Evolutionary conservation across 306 rosid genomes (phyloP), one percentile per base, ranked within the genome.

Genomic region (Ziziphus jujuba): DNA sequence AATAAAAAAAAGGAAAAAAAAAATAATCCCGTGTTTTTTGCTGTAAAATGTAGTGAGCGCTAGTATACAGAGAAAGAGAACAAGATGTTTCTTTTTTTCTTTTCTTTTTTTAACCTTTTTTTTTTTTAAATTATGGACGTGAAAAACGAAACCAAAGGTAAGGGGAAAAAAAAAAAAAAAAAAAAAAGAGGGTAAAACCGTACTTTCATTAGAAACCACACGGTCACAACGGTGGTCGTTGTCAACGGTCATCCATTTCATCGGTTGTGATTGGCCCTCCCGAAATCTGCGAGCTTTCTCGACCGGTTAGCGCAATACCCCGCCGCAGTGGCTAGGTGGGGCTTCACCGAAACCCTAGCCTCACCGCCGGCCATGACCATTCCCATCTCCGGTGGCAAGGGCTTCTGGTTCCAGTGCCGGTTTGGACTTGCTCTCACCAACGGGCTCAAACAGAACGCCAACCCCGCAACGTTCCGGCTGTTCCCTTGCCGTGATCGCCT

Each of bases 401-500:
- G 80, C 34, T 90, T 95, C 53, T 80, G 84, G 50, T 72, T 87
- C 96, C 90, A 87, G 56, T 79, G 73, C 67, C 88, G 77, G 79
- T 80, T 84, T 21, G 98, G 98, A 71, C 87, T 87, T 9, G 96
- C 91, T 65, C 97, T 79, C 40, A 90, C 92, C 62, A 95, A 58
- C 5, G 99, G 99, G 70, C 96, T 95, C 65, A 95, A 58, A 60
- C 99, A 95, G 72, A 95, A 87, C 57, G 90, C 75, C 40, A 90
- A 73, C 5, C 95, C 95, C 0, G 96, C 77, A 22, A 76, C 70
- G 59, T 72, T 88, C 58, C 77, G 85, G 40, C 50, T 68, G 4
- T 76, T 79, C 9, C 81, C 87, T 11, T 23, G 54, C 13, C 84
- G 77, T 2, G 87, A 70, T 21, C 90, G 79, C 77, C 89, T 81